Conservation (phyloP, 2,329 filamentous ascomycete genomes). For the Pseudogymnoascus sp. region DNA sequence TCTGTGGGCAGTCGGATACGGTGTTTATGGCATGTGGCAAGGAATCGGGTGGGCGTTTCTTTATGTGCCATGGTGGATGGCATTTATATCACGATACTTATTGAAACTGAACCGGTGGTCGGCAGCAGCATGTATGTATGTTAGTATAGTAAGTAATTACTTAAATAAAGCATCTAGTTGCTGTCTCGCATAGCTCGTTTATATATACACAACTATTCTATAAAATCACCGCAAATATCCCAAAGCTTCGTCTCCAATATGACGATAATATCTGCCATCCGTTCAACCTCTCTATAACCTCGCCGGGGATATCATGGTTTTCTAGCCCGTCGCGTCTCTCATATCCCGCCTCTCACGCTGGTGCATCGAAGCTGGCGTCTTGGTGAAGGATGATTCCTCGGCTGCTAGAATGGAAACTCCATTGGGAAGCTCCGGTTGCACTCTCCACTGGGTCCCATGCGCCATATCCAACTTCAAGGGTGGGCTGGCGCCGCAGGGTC, state of each 20-base stretch:
- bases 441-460: neutral
- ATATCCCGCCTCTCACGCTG: neutral
- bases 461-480: neutral
- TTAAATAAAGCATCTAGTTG: constrained; percentile 3
- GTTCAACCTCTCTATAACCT: neutral
- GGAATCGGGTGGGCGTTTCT: neutral
- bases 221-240: neutral
- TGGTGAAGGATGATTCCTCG: neutral
- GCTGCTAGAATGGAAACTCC: neutral
- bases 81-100: constrained; percentile 3
- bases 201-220: neutral
- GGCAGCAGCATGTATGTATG: neutral
- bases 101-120: neutral
- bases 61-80: neutral
- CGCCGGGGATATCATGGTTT: neutral
- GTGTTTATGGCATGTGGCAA: constrained; percentile 8
- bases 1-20: constrained; percentile 2
- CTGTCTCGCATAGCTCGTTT: neutral
- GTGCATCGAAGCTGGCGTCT: neutral
- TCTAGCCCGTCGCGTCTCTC: neutral
- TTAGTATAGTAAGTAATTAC: constrained; percentile 4
- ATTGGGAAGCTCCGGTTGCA: neutral
- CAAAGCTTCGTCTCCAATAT: neutral
- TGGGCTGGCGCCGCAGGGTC: neutral
- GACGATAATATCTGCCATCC: neutral